These are phyloP conservation scores for Neofusicoccum ribis DNA, from an alignment of 2,329 filamentous ascomycete species.

Conservation along the genomic window DNA sequence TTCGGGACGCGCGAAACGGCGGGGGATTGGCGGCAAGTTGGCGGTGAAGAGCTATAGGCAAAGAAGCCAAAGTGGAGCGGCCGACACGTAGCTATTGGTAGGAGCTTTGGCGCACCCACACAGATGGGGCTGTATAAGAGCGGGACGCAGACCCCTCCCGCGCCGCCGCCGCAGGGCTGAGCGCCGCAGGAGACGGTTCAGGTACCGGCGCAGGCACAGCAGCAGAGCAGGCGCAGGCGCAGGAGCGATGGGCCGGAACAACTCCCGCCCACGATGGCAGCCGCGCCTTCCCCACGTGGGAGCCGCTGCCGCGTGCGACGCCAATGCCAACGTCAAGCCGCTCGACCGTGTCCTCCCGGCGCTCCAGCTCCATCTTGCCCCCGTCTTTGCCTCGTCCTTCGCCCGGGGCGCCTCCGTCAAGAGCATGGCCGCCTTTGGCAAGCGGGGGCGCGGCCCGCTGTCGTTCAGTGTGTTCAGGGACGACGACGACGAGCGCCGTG, in stretches of 20 bases:
- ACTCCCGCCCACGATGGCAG: slow-evolving; percentile 1
- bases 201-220: not conserved
- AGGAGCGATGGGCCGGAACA: slow-evolving; percentile 7
- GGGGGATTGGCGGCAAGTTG: slow-evolving; percentile 11
- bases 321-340: not conserved
- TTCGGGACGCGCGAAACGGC: not conserved
- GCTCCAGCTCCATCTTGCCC: slow-evolving; percentile 5
- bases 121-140: slow-evolving; percentile 15
- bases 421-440: slow-evolving; percentile 6
- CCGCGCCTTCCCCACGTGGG: slow-evolving; percentile 5
- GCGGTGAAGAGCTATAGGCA: slow-evolving; percentile 3
- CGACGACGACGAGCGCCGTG: not conserved
- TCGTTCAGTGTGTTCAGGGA: slow-evolving; percentile 14
- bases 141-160: not conserved
- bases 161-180: not conserved
- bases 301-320: not conserved
- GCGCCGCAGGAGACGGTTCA: not conserved
- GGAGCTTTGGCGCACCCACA: slow-evolving; percentile 1
- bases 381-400: slow-evolving; percentile 10
- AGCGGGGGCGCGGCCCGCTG: not conserved
- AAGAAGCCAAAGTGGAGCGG: slow-evolving; percentile 11
- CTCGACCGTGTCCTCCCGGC: slow-evolving; percentile 8
- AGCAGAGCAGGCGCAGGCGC: no score
- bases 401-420: not conserved
- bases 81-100: slow-evolving; percentile 18